Evolutionary conservation across 164 flowering plant genomes (phyloP), one percentile per base, ranked within the genome.

Genomic region (Santalum album): DNA sequence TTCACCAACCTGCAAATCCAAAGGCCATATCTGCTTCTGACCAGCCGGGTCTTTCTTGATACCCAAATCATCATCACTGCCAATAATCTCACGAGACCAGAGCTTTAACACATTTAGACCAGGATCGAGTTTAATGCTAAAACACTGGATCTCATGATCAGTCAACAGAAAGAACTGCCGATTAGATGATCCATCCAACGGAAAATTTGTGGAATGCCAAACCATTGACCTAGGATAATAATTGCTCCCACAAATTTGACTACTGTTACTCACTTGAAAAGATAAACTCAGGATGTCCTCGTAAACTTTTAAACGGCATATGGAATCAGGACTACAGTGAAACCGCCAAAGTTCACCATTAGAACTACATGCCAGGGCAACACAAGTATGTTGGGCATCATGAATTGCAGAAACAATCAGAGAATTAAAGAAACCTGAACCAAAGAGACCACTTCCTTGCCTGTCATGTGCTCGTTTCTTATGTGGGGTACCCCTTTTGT

Each of bases 41-140:
- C 92, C 90, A 26, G 92, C 95, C 67, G 84, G 60, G 74, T 84
- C 92, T 73, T 86, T 91, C 73, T 88, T 82, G 54, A 88, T 81
- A 19, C 88, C 90, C 58, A 73, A 64, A 71, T 88, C 95, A 51
- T 72, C 73, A 78, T 84, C 95, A 43, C 77, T 71, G 36, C 95
- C 87, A 61, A 88, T 64, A 51, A 91, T 84, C 68, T 88, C 87
- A 65, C 83, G 83, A 42, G 87, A 78, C 98, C 98, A 91, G 40
- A 81, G 69, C 72, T 70, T 84, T 54, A 82, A 70, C 27, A 84
- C 77, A 53, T 51, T 67, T 44, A 69, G 22, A 44, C 71, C 72
- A 51, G 74, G 54, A 59, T 58, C 51, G 36, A 86, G 67, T 12
- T 54, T 55, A 23, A 83, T 50, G 24, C 17, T 54, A 57, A 78